Percentiles rank a stretch among this genome's conserved stretches.
Evolutionary conservation across 345 rosid species (phyloP).

Genomic region (Mallotus nudiflorus): DNA sequence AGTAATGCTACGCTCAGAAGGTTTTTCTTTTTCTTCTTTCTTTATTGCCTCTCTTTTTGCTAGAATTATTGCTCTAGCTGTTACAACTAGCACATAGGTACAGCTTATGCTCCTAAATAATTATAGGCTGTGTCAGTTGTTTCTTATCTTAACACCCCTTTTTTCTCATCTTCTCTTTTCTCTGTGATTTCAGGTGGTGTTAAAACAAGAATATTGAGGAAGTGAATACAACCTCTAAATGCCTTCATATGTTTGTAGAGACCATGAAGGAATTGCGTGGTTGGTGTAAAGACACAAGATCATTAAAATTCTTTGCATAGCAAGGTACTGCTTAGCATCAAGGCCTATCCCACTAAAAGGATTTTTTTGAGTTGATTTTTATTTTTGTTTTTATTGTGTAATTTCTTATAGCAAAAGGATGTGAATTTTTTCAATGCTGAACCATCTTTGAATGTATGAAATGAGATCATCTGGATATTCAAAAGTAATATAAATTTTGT

Average conservation of each 20-base stretch:
- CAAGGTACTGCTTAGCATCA: not conserved
- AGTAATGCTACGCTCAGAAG: conserved; percentile 5
- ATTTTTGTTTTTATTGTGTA: not conserved
- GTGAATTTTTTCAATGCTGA: not conserved
- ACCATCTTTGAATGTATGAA: conserved; percentile 18
- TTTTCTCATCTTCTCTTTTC: conserved; percentile 1
- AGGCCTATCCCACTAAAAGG: conserved; percentile 13
- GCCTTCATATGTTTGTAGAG: conserved; percentile 21
- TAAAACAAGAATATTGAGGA: conserved; percentile 63
- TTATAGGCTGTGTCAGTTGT: not conserved
- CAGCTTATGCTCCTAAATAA: not conserved
- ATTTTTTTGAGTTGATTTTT: no score
- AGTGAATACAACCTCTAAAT: conserved; percentile 31
- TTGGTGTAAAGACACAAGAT: conserved; percentile 31
- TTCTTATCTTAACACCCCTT: conserved; percentile 24
- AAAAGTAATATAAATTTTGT: not conserved
- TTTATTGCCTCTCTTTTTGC: not conserved
- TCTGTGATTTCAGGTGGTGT: conserved; percentile 61
- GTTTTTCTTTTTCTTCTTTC: not conserved
- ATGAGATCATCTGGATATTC: not conserved
- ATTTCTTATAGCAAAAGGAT: conserved; percentile 3
- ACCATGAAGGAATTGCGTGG: conserved; percentile 15
- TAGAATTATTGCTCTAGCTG: not conserved
- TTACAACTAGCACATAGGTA: not conserved
- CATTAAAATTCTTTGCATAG: conserved; percentile 10